phyloP scores from a whole-genome alignment of 108 stramenopile genomes.

The Nitzschia palea region DNA sequence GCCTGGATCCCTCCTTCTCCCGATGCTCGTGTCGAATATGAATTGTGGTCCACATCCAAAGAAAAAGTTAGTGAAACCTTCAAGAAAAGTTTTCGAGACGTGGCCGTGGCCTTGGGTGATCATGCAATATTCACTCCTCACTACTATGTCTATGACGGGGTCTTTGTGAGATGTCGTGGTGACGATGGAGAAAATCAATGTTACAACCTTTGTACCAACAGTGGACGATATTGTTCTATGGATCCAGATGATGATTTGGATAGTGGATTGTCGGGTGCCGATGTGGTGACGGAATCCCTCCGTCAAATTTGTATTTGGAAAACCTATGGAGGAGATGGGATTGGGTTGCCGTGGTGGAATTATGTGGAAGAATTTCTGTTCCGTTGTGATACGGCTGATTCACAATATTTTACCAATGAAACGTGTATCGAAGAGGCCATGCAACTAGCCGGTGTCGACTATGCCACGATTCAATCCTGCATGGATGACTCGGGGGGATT shows the following conservation, averaged over 20 bases:
- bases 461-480: conserved; percentile 45
- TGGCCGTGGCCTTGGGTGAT: conserved; percentile 71
- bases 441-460: conserved; percentile 36
- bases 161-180: conserved; percentile 35
- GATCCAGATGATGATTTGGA: conserved; percentile 66
- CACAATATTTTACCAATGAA: conserved; percentile 30
- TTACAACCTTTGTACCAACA: conserved; percentile 68
- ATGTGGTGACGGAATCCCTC: conserved; percentile 63
- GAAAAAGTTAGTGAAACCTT: conserved; percentile 67
- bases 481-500: conserved; percentile 62
- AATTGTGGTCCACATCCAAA: conserved; percentile 89
- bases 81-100: conserved; percentile 74
- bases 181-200: conserved; percentile 45
- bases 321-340: conserved; percentile 37
- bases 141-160: conserved; percentile 88
- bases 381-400: conserved; percentile 25
- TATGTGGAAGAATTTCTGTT: conserved; percentile 56
- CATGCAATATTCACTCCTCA: conserved; percentile 88
- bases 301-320: conserved; percentile 70
- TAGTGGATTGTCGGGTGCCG: conserved; percentile 52
- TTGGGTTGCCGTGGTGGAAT: conserved; percentile 60
- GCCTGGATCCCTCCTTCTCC: conserved; percentile 78
- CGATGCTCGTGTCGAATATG: conserved; percentile 93
- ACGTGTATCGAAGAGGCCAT: conserved; percentile 54
- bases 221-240: conserved; percentile 73